Conservation (phyloP, 441 rosid species). For the Jatropha multifida region DNA sequence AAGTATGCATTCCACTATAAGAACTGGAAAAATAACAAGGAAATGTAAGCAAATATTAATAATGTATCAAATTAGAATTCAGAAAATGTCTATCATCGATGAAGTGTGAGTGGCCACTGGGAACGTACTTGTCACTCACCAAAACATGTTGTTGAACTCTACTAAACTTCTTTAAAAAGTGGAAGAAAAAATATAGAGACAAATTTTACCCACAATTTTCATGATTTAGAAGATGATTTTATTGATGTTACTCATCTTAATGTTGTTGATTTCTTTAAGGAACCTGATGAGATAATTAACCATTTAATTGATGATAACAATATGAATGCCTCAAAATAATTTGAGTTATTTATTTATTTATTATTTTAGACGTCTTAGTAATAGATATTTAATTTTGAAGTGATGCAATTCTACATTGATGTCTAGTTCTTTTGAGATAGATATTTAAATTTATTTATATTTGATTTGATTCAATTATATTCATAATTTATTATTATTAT, state of each 20-base stretch:
- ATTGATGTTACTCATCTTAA: background rate
- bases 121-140: background rate
- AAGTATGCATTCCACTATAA: background rate
- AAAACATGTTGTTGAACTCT: constrained; percentile 7
- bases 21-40: background rate
- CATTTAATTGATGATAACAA: background rate
- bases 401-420: too few relatives aligned
- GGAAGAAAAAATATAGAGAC: background rate
- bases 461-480: too few relatives aligned
- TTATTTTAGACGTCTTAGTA: background rate
- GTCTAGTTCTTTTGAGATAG: too few relatives aligned
- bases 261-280: background rate
- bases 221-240: background rate
- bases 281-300: background rate
- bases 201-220: background rate
- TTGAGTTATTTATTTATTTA: background rate
- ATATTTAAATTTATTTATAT: too few relatives aligned
- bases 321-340: background rate
- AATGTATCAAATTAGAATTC: too few relatives aligned
- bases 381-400: too few relatives aligned
- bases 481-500: too few relatives aligned
- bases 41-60: background rate
- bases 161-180: too few relatives aligned
- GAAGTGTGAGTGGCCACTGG: background rate
- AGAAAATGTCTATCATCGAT: background rate